Conservation (phyloP, 495 filamentous ascomycete species). For the Xanthoparmelia taractica region DNA sequence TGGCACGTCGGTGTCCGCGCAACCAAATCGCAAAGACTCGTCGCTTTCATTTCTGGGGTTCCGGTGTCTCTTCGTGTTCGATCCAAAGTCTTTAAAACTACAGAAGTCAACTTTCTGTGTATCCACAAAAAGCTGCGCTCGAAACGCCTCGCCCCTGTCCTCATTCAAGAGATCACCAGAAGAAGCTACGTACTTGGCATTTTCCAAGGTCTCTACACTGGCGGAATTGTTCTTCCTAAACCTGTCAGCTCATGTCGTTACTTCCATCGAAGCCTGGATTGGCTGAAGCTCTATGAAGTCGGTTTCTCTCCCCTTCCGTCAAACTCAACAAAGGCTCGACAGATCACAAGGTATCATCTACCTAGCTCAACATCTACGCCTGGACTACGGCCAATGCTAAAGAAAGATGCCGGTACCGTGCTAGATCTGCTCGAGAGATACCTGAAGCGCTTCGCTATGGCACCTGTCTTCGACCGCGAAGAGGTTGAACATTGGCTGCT, state of each 20-base stretch:
- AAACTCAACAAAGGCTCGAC: constrained; percentile 71
- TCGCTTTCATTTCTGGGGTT: constrained; percentile 91
- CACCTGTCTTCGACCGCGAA: constrained; percentile 67
- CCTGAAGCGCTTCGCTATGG: constrained; percentile 69
- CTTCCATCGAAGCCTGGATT: constrained; percentile 86
- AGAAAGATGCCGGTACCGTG: constrained; percentile 73
- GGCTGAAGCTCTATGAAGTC: constrained; percentile 89
- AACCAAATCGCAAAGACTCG: constrained; percentile 66
- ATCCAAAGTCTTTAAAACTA: constrained; percentile 61
- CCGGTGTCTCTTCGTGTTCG: constrained; percentile 77
- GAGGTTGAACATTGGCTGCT: constrained; percentile 87
- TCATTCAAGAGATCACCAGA: constrained; percentile 96
- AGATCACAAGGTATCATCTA: constrained; percentile 71
- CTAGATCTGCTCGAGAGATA: constrained; percentile 68
- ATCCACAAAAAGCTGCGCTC: constrained; percentile 94
- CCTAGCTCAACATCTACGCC: constrained; percentile 60
- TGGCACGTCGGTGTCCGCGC: constrained; percentile 94
- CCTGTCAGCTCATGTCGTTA: constrained; percentile 90
- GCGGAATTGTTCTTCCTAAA: constrained; percentile 78
- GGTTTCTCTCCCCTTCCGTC: constrained; percentile 78
- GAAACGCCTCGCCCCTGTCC: constrained; percentile 81
- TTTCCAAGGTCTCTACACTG: constrained; percentile 94
- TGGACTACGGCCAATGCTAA: constrained; percentile 72
- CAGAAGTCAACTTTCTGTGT: constrained; percentile 96
- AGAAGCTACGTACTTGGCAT: constrained; percentile 74